Conservation (phyloP, 208 protist genomes). For the Jaenimonas drosophilae region DNA sequence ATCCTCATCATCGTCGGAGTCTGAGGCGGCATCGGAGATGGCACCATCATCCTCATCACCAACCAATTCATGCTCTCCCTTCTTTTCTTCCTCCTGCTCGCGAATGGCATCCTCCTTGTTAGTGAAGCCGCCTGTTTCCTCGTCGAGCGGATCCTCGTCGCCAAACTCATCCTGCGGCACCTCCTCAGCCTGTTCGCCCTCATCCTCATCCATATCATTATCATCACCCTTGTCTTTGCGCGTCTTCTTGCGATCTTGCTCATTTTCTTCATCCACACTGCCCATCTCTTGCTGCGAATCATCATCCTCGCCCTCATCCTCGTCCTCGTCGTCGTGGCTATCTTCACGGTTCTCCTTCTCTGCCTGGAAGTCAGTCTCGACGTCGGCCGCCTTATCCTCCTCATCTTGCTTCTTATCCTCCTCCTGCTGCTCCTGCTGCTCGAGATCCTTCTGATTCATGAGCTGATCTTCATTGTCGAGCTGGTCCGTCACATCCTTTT, state of each 20-base stretch:
- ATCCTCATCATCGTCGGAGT: constrained; percentile 26
- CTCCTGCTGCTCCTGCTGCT: constrained; percentile 81
- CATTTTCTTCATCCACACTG: constrained; percentile 83
- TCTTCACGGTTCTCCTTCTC: constrained; percentile 75
- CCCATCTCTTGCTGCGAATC: constrained; percentile 78
- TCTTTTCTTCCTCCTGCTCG: constrained; percentile 52
- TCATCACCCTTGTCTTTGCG: constrained; percentile 66
- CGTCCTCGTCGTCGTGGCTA: constrained; percentile 60
- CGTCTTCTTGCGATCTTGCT: constrained; percentile 71
- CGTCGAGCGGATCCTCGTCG: constrained; percentile 30
- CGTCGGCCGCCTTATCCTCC: constrained; percentile 87
- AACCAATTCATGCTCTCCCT: constrained; percentile 21
- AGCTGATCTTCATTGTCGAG: constrained; percentile 96
- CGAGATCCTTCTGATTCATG: constrained; percentile 89
- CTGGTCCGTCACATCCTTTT: constrained; percentile 97
- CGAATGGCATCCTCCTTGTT: constrained; percentile 78
- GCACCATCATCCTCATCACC: constrained; percentile 12
- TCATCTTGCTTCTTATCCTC: constrained; percentile 59
- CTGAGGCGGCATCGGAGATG: constrained; percentile 15
- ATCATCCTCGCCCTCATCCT: constrained; percentile 46
- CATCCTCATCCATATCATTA: constrained; percentile 69
- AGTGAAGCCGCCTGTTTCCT: constrained; percentile 80
- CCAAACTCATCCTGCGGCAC: constrained; percentile 75
- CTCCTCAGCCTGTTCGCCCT: constrained; percentile 61
- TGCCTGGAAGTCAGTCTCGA: constrained; percentile 75